These are phyloP conservation scores for Passiflora organensis DNA, from an alignment of 345 rosid genomes.

Conservation along the genomic window DNA sequence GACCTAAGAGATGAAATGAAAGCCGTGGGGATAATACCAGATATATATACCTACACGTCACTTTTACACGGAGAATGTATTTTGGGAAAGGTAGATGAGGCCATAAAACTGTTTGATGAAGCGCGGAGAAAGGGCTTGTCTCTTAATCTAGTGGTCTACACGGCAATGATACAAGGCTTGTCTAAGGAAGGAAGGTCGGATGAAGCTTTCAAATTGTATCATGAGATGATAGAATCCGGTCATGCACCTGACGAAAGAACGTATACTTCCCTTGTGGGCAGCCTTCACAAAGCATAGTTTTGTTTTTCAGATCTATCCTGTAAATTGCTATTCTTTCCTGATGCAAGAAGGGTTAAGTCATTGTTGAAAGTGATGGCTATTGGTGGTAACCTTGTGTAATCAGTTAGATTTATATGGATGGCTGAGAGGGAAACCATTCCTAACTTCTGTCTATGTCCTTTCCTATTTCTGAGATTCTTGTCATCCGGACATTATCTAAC, in stretches of 20 bases:
- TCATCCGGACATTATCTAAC: no score
- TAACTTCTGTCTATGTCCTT: no score
- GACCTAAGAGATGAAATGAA: conserved; percentile 55
- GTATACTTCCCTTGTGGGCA: conserved; percentile 62
- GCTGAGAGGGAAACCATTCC: no score
- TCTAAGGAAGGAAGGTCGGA: conserved; percentile 72
- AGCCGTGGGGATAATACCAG: conserved; percentile 40
- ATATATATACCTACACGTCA: conserved; percentile 64
- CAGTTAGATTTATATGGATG: no score
- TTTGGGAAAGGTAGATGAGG: conserved; percentile 55
- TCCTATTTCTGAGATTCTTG: no score
- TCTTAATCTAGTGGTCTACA: conserved; percentile 47
- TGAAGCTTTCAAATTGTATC: conserved; percentile 63
- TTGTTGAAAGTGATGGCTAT: not conserved
- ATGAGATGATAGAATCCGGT: conserved; percentile 60
- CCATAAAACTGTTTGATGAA: conserved; percentile 55
- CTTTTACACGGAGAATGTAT: conserved; percentile 74
- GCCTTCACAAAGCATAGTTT: conserved; percentile 42
- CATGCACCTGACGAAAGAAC: conserved; percentile 57
- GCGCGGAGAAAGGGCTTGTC: conserved; percentile 45
- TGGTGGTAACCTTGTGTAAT: no score
- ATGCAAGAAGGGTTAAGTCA: not conserved
- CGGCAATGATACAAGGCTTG: conserved; percentile 63
- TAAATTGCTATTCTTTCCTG: no score
- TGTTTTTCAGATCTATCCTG: not conserved